Evolutionary conservation across 176 grass and related monocot species (phyloP), one percentile per base, ranked within the genome.

Genomic region (Paspalum vaginatum): DNA sequence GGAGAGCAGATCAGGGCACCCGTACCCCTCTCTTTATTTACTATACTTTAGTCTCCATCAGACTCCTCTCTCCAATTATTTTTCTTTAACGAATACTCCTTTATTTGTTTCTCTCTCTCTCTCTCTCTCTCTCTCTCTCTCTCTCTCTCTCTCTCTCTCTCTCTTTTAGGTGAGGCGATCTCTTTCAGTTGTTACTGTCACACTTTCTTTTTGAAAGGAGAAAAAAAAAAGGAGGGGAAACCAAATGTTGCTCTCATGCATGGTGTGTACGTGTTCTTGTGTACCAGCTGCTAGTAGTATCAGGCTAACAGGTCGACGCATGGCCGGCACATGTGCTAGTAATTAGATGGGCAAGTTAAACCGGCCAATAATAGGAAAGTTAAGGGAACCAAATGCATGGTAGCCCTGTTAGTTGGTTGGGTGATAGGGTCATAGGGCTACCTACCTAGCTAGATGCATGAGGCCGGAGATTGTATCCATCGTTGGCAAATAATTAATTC

Each of bases 101-200:
- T 77, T 49, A 27, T 44, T 78, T 48, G 39, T 53, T 7, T 78
- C 45, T 62, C 54, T 55, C 56, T 42, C 13, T 48, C 47, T 26
- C 43, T 41, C n/a, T 47, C 40, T 47, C 48, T 82, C 32, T 32
- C 32, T 48, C 48, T 53, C 11, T 78, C 45, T 62, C 54, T 55
- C 56, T 42, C 13, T 48, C 47, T 26, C 43, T 41, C n/a, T 47
- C 40, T 47, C 48, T 82, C 32, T 32, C 32, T 32, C 32, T 32
- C 32, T 69, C 86, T 80, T 80, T 84, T 88, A 75, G 81, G 87
- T 80, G 70, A 84, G 82, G 55, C 62, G 71, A 71, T 81, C 64
- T 81, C 77, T 85, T 85, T 89, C 77, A 69, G 47, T 65, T 71
- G 47, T 89, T 89, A 22, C 64, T 76, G 15, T 85, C 87, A 42